Evolutionary conservation across 345 rosid genomes (phyloP).

Genomic region (Abelmoschus esculentus): DNA sequence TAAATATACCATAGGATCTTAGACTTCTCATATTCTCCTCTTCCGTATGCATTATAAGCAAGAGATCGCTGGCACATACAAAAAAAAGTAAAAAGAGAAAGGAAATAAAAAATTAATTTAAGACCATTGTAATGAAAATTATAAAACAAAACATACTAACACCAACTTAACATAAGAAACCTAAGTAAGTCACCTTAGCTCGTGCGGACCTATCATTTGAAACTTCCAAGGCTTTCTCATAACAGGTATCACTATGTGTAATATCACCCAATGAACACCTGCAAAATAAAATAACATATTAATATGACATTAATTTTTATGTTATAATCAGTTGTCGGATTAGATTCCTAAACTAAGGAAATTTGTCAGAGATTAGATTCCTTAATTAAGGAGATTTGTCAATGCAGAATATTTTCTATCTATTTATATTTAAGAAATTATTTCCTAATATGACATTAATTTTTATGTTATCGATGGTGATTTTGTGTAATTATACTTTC

Average conservation of each 20-base stretch:
- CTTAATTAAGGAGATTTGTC: too few relatives aligned
- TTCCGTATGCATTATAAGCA: conserved; percentile 80
- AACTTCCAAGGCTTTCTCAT: conserved; percentile 85
- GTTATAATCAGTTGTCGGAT: too few relatives aligned
- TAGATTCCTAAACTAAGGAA: too few relatives aligned
- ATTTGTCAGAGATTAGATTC: too few relatives aligned
- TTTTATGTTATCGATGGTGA: too few relatives aligned
- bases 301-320: too few relatives aligned
- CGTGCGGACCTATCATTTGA: conserved; percentile 76
- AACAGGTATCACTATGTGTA: conserved; percentile 68
- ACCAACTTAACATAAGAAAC: conserved; percentile 4
- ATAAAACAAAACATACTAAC: neutral
- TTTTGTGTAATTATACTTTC: too few relatives aligned
- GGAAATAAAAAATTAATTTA: neutral
- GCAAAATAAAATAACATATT: conserved; percentile 10
- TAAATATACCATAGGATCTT: conserved; percentile 62
- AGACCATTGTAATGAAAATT: neutral
- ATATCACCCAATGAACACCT: conserved; percentile 96
- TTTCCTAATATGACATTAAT: too few relatives aligned
- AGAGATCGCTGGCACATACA: conserved; percentile 57
- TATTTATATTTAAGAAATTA: too few relatives aligned
- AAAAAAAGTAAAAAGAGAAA: neutral
- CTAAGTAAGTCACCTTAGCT: conserved; percentile 57
- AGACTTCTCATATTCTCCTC: conserved; percentile 79
- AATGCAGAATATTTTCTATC: too few relatives aligned